phyloP scores from a whole-genome alignment of 345 rosid genomes.

The Sonneratia alba region DNA sequence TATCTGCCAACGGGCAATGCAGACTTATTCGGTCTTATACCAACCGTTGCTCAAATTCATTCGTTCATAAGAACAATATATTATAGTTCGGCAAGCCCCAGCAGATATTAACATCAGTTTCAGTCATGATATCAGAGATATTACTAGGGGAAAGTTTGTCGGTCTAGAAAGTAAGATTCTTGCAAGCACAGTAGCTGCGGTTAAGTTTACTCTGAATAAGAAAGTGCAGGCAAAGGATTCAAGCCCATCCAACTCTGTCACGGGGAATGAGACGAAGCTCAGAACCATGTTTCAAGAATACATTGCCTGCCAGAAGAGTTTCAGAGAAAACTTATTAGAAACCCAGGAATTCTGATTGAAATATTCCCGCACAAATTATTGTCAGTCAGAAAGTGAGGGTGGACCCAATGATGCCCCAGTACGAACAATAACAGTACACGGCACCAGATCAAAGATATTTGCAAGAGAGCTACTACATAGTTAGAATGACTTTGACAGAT shows the following conservation, averaged over 20 bases:
- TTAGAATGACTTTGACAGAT: not conserved
- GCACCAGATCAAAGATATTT: not conserved
- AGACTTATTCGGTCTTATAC: not conserved
- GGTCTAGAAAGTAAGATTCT: not conserved
- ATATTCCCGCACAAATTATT: not conserved
- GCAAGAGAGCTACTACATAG: not conserved
- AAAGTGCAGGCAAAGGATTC: not conserved
- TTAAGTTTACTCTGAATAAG: not conserved
- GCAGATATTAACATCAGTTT: not conserved
- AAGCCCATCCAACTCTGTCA: conserved; percentile 64
- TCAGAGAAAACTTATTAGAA: not conserved
- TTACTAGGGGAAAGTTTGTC: not conserved
- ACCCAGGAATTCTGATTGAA: not conserved
- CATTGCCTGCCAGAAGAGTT: conserved; percentile 49
- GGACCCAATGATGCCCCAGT: not conserved
- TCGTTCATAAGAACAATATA: not conserved
- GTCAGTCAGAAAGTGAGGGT: not conserved
- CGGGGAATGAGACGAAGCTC: conserved; percentile 94
- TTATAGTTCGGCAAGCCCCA: not conserved
- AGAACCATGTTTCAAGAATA: conserved; percentile 93
- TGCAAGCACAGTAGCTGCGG: not conserved
- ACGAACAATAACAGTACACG: not conserved
- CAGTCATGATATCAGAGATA: not conserved
- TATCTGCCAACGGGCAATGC: not conserved
- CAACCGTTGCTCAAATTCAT: not conserved